Conservation (phyloP, 2,329 filamentous ascomycete genomes). For the Fusarium pininemorale region DNA sequence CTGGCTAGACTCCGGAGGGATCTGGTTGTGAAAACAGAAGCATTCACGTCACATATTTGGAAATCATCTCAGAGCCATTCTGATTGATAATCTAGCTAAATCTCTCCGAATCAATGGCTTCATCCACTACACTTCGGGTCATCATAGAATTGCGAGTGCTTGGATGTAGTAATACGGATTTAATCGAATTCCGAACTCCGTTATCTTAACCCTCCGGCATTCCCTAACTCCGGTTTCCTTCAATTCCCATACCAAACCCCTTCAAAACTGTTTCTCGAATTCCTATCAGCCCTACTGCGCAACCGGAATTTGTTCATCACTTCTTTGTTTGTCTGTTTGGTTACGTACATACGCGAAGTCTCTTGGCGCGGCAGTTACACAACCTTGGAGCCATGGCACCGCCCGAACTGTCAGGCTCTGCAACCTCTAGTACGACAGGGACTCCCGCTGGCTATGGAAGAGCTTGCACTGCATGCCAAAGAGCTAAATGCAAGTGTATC, state of each 20-base stretch:
- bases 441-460: constrained; percentile 53
- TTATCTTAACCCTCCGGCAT: neutral
- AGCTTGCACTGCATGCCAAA: constrained; percentile 58
- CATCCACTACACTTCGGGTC: neutral
- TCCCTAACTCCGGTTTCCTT: constrained; percentile 18
- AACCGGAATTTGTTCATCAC: constrained; percentile 29
- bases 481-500: constrained; percentile 61
- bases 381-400: constrained; percentile 34
- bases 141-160: neutral
- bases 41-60: neutral
- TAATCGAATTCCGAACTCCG: constrained; percentile 19
- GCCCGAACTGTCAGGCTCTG: constrained; percentile 18
- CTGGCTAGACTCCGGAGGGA: neutral
- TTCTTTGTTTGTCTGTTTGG: neutral
- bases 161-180: constrained; percentile 13
- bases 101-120: neutral
- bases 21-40: neutral
- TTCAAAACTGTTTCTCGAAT: constrained; percentile 9
- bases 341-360: neutral
- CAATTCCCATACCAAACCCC: constrained; percentile 1
- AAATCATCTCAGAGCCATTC: neutral
- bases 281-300: constrained; percentile 12
- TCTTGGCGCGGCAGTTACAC: neutral
- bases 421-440: constrained; percentile 25
- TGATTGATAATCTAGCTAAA: neutral